Evolutionary conservation across 2,329 filamentous ascomycete species (phyloP).

Genomic region (Beauveria australis): DNA sequence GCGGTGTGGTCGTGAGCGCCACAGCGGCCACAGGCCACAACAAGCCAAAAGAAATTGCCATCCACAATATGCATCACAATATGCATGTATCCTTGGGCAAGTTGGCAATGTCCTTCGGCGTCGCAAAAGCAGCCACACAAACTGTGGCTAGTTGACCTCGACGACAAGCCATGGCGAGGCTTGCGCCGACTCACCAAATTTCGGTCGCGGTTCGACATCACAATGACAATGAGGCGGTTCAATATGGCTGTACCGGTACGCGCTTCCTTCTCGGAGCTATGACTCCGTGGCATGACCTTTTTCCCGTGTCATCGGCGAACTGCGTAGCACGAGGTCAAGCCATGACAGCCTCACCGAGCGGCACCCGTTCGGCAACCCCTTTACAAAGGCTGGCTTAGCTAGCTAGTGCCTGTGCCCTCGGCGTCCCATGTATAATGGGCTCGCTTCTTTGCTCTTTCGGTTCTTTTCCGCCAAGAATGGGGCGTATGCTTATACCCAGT

Average conservation of each 20-base stretch:
- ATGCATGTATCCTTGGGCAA: not conserved
- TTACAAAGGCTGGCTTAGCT: not conserved
- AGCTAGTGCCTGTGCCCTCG: not conserved
- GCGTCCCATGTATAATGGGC: not conserved
- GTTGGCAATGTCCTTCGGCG: not conserved
- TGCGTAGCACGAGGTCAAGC: not conserved
- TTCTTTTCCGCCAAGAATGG: not conserved
- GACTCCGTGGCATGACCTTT: not conserved
- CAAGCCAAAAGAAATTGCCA: not conserved
- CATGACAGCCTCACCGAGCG: not conserved
- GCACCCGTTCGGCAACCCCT: not conserved
- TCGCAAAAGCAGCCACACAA: constrained; percentile 1
- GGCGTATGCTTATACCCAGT: not conserved
- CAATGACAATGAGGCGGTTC: not conserved
- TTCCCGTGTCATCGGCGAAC: not conserved
- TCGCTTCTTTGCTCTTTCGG: not conserved
- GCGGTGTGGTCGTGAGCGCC: not conserved
- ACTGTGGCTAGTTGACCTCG: constrained; percentile 1
- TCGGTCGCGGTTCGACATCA: not conserved
- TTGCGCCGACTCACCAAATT: not conserved
- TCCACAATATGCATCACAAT: not conserved
- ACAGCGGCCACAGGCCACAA: not conserved
- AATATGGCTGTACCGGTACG: not conserved
- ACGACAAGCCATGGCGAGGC: not conserved
- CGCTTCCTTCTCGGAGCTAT: not conserved